phyloP scores from a whole-genome alignment of 129 eudicot genomes.

The Solidago caesia region DNA sequence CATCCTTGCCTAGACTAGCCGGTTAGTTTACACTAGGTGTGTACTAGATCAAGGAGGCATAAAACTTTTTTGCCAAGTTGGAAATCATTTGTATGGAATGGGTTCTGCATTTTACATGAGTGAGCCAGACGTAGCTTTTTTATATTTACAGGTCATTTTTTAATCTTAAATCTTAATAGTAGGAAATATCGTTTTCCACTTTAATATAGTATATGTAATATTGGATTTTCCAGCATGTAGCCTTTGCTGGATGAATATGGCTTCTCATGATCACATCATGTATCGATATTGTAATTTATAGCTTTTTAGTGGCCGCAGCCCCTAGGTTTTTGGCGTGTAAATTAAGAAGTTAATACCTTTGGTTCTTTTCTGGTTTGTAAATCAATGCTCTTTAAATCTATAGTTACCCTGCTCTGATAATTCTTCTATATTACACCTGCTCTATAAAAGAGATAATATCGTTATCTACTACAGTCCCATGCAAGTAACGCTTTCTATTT shows the following conservation, averaged over 20 bases:
- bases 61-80: constrained; percentile 3
- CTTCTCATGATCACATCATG: background rate
- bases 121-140: background rate
- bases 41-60: constrained; percentile 2
- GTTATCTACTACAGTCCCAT: background rate
- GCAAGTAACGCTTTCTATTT: background rate
- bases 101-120: background rate
- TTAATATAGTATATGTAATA: background rate
- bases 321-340: background rate
- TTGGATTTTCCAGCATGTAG: background rate
- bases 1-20: too few relatives aligned
- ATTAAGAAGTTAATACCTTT: background rate
- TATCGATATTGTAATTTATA: background rate
- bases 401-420: background rate
- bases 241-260: background rate
- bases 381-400: background rate
- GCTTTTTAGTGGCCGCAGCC: background rate
- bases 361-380: background rate
- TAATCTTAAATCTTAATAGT: background rate
- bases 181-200: background rate
- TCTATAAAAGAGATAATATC: background rate
- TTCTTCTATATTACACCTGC: too few relatives aligned
- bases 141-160: background rate
- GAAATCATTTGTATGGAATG: constrained; percentile 6
- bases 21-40: background rate